Conservation (phyloP, 2,329 filamentous ascomycete species). For the Aureobasidium lini region DNA sequence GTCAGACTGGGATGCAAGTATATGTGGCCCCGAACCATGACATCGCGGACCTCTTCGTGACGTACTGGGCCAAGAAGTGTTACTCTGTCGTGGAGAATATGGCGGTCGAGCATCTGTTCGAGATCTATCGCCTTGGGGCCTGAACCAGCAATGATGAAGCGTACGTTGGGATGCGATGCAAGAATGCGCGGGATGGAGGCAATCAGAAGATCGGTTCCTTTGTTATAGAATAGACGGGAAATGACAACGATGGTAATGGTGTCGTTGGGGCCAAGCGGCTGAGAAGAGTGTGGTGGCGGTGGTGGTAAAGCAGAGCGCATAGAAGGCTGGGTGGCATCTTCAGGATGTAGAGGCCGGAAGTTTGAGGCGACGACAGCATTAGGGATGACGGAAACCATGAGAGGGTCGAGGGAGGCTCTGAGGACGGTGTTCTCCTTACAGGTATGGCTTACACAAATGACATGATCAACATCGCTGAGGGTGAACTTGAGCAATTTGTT, state of each 20-base stretch:
- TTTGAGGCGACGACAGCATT: slow-evolving; percentile 97
- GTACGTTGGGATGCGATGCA: slow-evolving; percentile 80
- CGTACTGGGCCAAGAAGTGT: slow-evolving; percentile 86
- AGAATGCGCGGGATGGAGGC: slow-evolving; percentile 91
- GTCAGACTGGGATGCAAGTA: slow-evolving; percentile 93
- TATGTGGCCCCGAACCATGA: slow-evolving; percentile 95
- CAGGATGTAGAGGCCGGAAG: slow-evolving; percentile 63
- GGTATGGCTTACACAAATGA: slow-evolving; percentile 96
- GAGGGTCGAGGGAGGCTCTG: slow-evolving; percentile 83
- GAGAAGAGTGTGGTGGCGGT: slow-evolving; percentile 48
- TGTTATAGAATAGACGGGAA: slow-evolving; percentile 96
- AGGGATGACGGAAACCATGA: slow-evolving; percentile 96
- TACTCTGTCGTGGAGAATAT: slow-evolving; percentile 76
- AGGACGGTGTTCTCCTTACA: slow-evolving; percentile 98
- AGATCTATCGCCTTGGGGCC: slow-evolving; percentile 96
- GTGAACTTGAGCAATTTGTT: slow-evolving; percentile 97
- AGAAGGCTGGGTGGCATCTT: slow-evolving; percentile 28
- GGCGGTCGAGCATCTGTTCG: slow-evolving; percentile 85
- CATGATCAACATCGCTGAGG: slow-evolving; percentile 93
- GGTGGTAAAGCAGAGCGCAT: slow-evolving; percentile 36
- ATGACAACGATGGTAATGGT: slow-evolving; percentile 95
- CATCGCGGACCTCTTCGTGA: slow-evolving; percentile 92
- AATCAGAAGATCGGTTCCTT: slow-evolving; percentile 94
- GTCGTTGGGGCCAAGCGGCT: slow-evolving; percentile 70
- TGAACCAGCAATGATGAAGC: slow-evolving; percentile 93